Conservation (phyloP, 495 filamentous ascomycete genomes). For the Penicillium simplicissimum region DNA sequence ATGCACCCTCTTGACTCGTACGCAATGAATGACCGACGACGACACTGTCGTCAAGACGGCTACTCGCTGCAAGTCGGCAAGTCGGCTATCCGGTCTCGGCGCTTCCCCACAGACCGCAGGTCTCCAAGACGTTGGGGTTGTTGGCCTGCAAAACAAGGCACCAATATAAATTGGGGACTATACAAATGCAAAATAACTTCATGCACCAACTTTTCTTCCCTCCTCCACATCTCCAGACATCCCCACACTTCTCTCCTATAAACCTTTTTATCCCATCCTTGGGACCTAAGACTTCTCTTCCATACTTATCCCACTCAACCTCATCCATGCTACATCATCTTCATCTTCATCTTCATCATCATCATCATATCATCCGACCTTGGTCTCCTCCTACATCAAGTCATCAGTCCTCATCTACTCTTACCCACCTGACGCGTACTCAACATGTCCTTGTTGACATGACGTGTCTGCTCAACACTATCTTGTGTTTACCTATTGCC, state of each 20-base stretch:
- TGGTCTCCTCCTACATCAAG: background rate
- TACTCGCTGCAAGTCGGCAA: constrained; percentile 17
- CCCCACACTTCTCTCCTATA: background rate
- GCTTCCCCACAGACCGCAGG: constrained; percentile 4
- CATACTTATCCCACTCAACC: background rate
- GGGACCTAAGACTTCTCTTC: too few relatives aligned
- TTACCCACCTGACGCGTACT: background rate
- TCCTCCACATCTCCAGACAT: background rate
- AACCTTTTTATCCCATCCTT: background rate
- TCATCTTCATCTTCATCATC: too few relatives aligned
- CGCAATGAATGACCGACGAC: background rate
- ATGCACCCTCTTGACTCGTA: background rate
- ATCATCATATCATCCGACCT: background rate
- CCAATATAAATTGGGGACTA: background rate
- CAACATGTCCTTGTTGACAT: background rate
- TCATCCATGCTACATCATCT: background rate
- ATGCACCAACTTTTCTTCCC: background rate
- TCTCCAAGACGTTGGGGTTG: background rate
- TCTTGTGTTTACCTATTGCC: background rate
- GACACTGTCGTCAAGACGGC: constrained; percentile 4
- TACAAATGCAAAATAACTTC: background rate
- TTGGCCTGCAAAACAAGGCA: constrained; percentile 3
- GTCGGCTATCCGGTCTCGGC: constrained; percentile 22
- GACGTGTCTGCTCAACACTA: background rate
- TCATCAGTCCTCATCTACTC: background rate